Percentiles rank a stretch among this genome's conserved stretches.
Conservation (phyloP, 305 asterid species). For the Solanum hybrid region DNA sequence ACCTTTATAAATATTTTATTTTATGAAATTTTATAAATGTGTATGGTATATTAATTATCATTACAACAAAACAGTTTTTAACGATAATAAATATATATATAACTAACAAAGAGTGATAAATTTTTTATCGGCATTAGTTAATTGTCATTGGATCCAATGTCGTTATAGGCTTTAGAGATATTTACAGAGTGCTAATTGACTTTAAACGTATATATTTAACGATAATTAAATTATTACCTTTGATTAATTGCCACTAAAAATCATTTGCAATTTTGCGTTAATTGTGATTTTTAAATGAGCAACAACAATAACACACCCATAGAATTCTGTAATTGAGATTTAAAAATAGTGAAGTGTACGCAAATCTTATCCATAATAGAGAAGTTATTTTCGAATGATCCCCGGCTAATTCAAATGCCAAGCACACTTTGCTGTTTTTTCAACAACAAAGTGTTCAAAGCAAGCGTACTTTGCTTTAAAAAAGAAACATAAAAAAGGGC, state of each 20-base stretch:
- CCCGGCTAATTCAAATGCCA: neutral
- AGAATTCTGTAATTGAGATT: neutral
- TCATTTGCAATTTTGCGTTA: neutral
- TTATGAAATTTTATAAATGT: neutral
- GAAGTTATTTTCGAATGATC: neutral
- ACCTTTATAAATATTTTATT: neutral
- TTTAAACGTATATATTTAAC: no score
- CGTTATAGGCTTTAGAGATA: neutral
- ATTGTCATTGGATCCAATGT: neutral
- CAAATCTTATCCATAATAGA: neutral
- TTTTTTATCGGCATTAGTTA: accelerated
- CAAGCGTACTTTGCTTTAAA: neutral
- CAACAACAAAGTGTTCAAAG: neutral
- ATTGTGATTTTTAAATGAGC: neutral
- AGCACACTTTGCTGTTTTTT: neutral
- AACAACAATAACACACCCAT: neutral
- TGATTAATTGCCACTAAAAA: neutral
- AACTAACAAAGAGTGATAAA: no score
- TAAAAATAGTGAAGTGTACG: neutral
- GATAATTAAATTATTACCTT: neutral
- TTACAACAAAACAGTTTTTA: no score
- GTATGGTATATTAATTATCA: neutral
- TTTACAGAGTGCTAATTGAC: neutral
- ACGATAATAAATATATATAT: no score
- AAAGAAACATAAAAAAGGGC: neutral